A percentile compares a stretch with the other conserved stretches of the same genome.
phyloP scores from a whole-genome alignment of 2,329 filamentous ascomycete genomes.

The Cordyceps cateniannulata region DNA sequence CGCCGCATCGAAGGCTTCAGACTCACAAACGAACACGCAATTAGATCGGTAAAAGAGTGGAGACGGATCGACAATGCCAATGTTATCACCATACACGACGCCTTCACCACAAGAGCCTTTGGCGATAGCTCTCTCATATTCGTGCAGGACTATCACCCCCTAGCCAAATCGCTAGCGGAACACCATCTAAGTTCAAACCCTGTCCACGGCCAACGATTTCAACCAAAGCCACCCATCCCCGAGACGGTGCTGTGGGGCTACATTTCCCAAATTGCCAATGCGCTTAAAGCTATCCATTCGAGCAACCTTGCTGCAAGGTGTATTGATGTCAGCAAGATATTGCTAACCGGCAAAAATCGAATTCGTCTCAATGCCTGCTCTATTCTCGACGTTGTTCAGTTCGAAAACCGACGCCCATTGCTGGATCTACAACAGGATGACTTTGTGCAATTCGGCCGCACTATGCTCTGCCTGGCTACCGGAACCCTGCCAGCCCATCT shows the following conservation, averaged over 20 bases:
- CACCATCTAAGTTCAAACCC: constrained; percentile 54
- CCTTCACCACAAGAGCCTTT: constrained; percentile 89
- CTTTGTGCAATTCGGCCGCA: constrained; percentile 72
- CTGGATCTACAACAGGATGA: constrained; percentile 83
- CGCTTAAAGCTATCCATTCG: constrained; percentile 77
- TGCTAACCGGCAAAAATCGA: constrained; percentile 84
- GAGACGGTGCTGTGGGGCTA: constrained; percentile 87
- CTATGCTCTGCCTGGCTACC: constrained; percentile 77
- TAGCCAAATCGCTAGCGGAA: constrained; percentile 84
- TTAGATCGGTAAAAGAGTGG: constrained; percentile 82
- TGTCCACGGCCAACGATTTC: constrained; percentile 38
- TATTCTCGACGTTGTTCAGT: constrained; percentile 83
- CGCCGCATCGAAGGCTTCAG: constrained; percentile 84
- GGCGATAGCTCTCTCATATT: constrained; percentile 92
- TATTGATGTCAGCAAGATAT: constrained; percentile 80
- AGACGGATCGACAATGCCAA: constrained; percentile 75
- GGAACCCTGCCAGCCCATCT: constrained; percentile 50
- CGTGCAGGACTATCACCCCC: constrained; percentile 86
- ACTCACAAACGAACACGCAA: constrained; percentile 81
- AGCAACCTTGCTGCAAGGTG: constrained; percentile 77
- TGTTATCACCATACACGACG: constrained; percentile 81
- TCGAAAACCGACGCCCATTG: constrained; percentile 61
- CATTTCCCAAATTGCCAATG: constrained; percentile 83
- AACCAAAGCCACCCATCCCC: constrained; percentile 43
- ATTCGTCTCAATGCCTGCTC: constrained; percentile 83